Percentiles rank a stretch among this genome's conserved stretches.
Conservation (phyloP, 2,329 filamentous ascomycete genomes). For the Colletotrichum sp. region DNA sequence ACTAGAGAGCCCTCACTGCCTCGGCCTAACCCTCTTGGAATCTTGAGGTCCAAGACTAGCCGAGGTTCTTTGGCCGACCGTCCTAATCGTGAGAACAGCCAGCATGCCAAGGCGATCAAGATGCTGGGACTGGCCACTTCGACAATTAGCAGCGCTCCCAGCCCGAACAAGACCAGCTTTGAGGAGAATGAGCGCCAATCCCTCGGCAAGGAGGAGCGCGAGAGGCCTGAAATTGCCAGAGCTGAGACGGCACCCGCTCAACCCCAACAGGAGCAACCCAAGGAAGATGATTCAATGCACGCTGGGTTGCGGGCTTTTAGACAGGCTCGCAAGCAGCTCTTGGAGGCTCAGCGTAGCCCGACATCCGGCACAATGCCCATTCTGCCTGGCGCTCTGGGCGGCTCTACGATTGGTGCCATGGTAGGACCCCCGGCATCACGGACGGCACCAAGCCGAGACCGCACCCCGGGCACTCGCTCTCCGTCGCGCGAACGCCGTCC, state of each 20-base stretch:
- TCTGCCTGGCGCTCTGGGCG: not conserved
- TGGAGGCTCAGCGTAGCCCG: conserved; percentile 48
- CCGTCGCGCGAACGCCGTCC: conserved; percentile 50
- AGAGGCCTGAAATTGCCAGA: not conserved
- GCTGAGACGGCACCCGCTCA: not conserved
- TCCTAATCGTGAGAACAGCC: conserved; percentile 45
- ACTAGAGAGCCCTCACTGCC: conserved; percentile 35
- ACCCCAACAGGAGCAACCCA: conserved; percentile 23
- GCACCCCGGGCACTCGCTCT: conserved; percentile 33
- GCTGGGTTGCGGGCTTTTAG: conserved; percentile 62
- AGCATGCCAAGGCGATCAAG: conserved; percentile 62
- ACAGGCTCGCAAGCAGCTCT: conserved; percentile 61
- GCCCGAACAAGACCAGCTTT: conserved; percentile 40
- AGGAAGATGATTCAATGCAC: conserved; percentile 47
- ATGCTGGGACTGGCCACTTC: conserved; percentile 61
- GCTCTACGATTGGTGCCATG: not conserved
- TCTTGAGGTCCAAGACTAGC: conserved; percentile 71
- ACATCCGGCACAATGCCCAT: conserved; percentile 25
- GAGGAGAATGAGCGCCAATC: conserved; percentile 36
- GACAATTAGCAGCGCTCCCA: conserved; percentile 44
- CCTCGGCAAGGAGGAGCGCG: conserved; percentile 29
- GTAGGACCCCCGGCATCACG: conserved; percentile 21
- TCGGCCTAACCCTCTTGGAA: conserved; percentile 64
- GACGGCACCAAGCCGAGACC: conserved; percentile 27
- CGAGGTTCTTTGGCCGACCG: conserved; percentile 66